Base-by-base conservation (phyloP, 257 asterid genomes). In the Osmanthus fragrans region DNA sequence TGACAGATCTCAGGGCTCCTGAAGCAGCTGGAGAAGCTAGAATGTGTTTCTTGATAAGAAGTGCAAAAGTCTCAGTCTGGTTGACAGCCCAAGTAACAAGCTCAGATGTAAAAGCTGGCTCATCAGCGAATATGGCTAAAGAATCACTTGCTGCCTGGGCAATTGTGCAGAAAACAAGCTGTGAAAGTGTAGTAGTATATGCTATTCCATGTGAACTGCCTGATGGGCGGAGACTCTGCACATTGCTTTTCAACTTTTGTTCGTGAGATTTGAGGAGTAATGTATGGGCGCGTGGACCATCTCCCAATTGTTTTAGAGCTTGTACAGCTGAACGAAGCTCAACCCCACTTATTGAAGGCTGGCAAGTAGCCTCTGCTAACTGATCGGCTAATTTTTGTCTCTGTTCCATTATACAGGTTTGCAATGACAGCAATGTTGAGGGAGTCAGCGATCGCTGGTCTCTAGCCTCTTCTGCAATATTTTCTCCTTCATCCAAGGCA, bases 61-160 rank as follows among this genome's bases (percentile, higher is more conserved):
- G 84, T 0, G 97, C 91, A 19, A 89, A 90, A 21, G 73, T 82
- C 76, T 91, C 90, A 0, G 96, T 87, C 60, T 88, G 95, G 65
- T 85, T 88, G 5, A 91, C 94, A 3, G 92, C 91, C 99, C 99
- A 94, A 8, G 96, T 82, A 8, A 94, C 99, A 0, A 94, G 91
- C 82, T 94, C 99, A 18, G 99, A 94, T 4, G 94, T 72, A 66
- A 87, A 93, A 71, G 93, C 96, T 0, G 96, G 92, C 77, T 92
- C 99, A n/a, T 94, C 99, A 27, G 81, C 89, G 13, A 95, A 95
- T 75, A 92, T 90, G 49, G 92, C 78, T 32, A 91, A 74, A 1
- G 99, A 94, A 70, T 92, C 97, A 21, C 83, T 92, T 2, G 97
- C 86, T 2, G 96, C 98, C 76, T 92, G 98, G 27, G 98, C 97